Base-by-base conservation (phyloP, 306 rosid genomes). In the Malus fusca region DNA sequence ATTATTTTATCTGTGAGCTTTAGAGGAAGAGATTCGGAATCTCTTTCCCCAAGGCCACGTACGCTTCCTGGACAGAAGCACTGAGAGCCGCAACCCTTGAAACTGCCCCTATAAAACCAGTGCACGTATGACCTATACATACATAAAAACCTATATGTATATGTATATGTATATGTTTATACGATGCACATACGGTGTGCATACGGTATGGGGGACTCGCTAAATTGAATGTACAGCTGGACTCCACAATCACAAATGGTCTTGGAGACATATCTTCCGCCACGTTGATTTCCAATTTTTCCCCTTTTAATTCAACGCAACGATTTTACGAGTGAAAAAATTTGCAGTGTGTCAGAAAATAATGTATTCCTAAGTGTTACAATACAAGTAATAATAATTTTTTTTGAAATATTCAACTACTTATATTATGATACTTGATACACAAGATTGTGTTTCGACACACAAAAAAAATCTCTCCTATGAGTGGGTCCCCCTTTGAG, bases 41-140 rank as follows among this genome's bases (percentile, higher is more conserved):
- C 5, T 31, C 33, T 31, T 31, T 31, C 1, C 33, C 33, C 5
- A 30, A 30, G 0, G 0, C n/a, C 4, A 6, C 9, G 15, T 40
- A 31, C 82, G 75, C 80, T 82, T 75, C 82, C 78, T 63, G 33
- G 85, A 68, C 78, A 58, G 69, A 80, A 69, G 82, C 89, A 85
- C 88, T 88, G 60, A 62, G 80, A 82, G 93, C 96, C 89, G 93
- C 89, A 91, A 87, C 86, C 70, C 56, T 88, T 87, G 90, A 88
- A 83, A 77, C 66, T 42, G 26, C 62, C 71, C 40, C 46, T 15
- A 13, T 33, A 18, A 25, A 17, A 22, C 6, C 22, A 30, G 63
- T 44, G 72, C 81, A 76, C 80, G 72, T 64, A 44, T 68, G 69
- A 64, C 79, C 9, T 23, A 1, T 55, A 1, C 14, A 12, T 74